Evolutionary conservation across 1,284 basidiomycete species (phyloP).

Genomic region (Peniophora sp.): DNA sequence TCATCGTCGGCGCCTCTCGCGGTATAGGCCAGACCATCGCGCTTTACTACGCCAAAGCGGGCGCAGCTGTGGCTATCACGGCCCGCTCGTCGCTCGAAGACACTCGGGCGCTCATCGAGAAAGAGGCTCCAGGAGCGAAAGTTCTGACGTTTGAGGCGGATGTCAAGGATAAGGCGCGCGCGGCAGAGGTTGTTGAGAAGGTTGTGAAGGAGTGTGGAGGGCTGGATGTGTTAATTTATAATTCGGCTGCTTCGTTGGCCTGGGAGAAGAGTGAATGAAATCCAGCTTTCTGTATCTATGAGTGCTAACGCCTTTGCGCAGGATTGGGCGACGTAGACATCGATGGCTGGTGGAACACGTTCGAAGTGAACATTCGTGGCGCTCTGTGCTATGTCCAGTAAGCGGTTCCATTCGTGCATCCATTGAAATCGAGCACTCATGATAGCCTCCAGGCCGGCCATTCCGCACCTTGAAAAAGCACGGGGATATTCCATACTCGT

Average conservation of each 20-base stretch:
- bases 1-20: conserved; percentile 16
- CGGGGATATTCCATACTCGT: too few relatives aligned
- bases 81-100: conserved; percentile 4
- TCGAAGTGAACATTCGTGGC: too few relatives aligned
- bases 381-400: too few relatives aligned
- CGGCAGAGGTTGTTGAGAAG: not conserved
- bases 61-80: conserved; percentile 6
- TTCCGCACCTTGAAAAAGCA: too few relatives aligned
- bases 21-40: conserved; percentile 13
- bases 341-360: too few relatives aligned
- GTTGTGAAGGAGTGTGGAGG: not conserved
- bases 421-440: too few relatives aligned
- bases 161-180: not conserved
- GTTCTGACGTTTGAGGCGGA: not conserved
- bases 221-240: not conserved
- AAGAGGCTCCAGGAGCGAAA: not conserved
- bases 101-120: not conserved
- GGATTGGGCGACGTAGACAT: too few relatives aligned
- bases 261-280: too few relatives aligned
- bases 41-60: conserved; percentile 5
- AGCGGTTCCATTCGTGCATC: too few relatives aligned
- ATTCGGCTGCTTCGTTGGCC: not conserved
- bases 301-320: not conserved
- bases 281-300: not conserved
- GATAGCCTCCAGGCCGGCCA: too few relatives aligned